Conservation (phyloP, 2,329 filamentous ascomycete species). For the Nemania serpens region DNA sequence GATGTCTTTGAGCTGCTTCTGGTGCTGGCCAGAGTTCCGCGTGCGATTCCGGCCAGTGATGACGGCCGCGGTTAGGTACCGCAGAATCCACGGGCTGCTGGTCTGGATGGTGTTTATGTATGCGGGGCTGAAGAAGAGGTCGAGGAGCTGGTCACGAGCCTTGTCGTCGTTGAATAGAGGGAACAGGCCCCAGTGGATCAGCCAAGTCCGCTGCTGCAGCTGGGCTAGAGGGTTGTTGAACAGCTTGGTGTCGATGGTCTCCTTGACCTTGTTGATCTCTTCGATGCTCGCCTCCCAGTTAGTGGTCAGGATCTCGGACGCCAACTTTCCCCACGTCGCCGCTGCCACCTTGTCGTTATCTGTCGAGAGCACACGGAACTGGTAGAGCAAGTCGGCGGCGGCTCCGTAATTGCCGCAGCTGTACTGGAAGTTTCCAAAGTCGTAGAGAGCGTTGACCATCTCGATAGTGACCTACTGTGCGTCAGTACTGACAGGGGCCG, state of each 20-base stretch:
- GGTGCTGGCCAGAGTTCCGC: constrained; percentile 84
- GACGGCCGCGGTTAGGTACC: constrained; percentile 91
- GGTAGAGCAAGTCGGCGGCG: constrained; percentile 91
- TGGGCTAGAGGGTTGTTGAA: constrained; percentile 97
- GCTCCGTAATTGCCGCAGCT: constrained; percentile 92
- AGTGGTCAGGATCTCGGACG: constrained; percentile 90
- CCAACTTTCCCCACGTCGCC: constrained; percentile 97
- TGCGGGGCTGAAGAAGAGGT: constrained; percentile 94
- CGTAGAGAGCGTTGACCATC: constrained; percentile 94
- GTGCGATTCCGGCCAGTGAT: constrained; percentile 86
- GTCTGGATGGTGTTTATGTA: constrained; percentile 99
- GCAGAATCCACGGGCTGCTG: constrained; percentile 92
- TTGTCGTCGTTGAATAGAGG: constrained; percentile 97
- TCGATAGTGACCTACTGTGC: constrained; percentile 74
- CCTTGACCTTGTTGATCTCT: constrained; percentile 87
- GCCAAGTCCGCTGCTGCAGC: constrained; percentile 93
- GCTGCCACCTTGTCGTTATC: constrained; percentile 97
- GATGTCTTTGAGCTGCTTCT: constrained; percentile 98
- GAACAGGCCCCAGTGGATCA: constrained; percentile 98
- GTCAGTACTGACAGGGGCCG: constrained; percentile 14
- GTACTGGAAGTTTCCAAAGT: constrained; percentile 97
- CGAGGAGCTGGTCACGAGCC: constrained; percentile 86
- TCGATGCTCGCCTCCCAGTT: constrained; percentile 96
- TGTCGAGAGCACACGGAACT: constrained; percentile 96
- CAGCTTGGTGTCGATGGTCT: constrained; percentile 89